A percentile compares a stretch with the other conserved stretches of the same genome.
These are phyloP conservation scores for Echinosophora koreensis DNA, from an alignment of 306 rosid genomes.

Conservation along the genomic window DNA sequence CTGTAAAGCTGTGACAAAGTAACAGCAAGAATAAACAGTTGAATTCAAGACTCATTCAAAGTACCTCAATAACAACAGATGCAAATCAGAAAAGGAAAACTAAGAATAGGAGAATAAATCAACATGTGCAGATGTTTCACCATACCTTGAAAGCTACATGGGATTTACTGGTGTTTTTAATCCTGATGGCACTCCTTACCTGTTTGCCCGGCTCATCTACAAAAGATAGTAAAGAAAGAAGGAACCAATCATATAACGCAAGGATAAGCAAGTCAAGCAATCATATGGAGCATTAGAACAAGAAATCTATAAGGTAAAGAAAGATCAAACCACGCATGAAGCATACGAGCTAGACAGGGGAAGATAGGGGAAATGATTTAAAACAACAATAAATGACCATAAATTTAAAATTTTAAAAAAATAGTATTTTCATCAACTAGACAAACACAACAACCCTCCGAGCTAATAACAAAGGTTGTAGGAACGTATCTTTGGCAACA, in stretches of 20 bases:
- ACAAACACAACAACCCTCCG: neutral
- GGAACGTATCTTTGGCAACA: constrained; percentile 10
- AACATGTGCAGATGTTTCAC: constrained; percentile 26
- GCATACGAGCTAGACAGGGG: neutral
- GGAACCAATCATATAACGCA: neutral
- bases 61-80: constrained; percentile 6
- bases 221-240: constrained; percentile 38
- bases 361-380: neutral
- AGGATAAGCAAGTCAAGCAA: constrained; percentile 25
- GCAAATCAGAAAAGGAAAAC: constrained; percentile 27
- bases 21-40: constrained; percentile 34
- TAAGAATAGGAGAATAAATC: neutral
- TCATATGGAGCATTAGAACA: constrained; percentile 10
- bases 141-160: constrained; percentile 93
- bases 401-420: neutral
- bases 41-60: constrained; percentile 11
- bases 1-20: constrained; percentile 26
- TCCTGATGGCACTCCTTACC: constrained; percentile 92
- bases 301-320: neutral
- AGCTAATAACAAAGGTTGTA: neutral
- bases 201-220: constrained; percentile 97
- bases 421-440: neutral
- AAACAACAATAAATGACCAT: constrained; percentile 7
- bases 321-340: neutral
- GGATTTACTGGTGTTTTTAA: constrained; percentile 92